A percentile compares a stretch with the other conserved stretches of the same genome.
Evolutionary conservation across 2,329 filamentous ascomycete genomes (phyloP).

Genomic region (Botryotinia globosa): DNA sequence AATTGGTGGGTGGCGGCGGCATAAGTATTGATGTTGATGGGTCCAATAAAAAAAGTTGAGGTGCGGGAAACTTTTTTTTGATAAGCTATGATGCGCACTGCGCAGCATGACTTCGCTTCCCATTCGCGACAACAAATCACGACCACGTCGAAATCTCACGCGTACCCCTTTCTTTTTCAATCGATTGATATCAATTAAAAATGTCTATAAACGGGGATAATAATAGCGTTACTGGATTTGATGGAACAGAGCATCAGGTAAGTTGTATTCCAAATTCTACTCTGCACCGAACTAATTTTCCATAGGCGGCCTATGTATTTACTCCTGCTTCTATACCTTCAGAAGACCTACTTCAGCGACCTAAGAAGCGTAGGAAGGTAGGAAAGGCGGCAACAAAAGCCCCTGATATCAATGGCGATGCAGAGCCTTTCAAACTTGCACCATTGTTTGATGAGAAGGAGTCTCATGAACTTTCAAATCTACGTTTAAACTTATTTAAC

Average conservation of each 20-base stretch:
- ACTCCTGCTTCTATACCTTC: slow-evolving; percentile 28
- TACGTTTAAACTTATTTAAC: slow-evolving; percentile 60
- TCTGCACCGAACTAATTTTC: slow-evolving; percentile 12
- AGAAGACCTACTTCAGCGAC: slow-evolving; percentile 31
- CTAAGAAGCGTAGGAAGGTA: slow-evolving; percentile 40
- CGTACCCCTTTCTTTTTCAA: slow-evolving; percentile 9
- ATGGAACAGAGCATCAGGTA: slow-evolving; percentile 39
- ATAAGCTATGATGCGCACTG: slow-evolving; percentile 10
- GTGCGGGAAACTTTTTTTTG: slow-evolving; percentile 26
- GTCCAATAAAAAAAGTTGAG: slow-evolving; percentile 18
- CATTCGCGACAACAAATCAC: slow-evolving; percentile 13
- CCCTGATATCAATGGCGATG: slow-evolving; percentile 1
- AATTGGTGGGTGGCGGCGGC: slow-evolving; percentile 34
- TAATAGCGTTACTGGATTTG: slow-evolving; percentile 32
- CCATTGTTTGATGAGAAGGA: slow-evolving; percentile 56
- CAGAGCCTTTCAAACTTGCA: slow-evolving; percentile 42
- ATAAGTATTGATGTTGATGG: slow-evolving; percentile 33
- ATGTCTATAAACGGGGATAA: slow-evolving; percentile 37
- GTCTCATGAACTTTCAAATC: slow-evolving; percentile 45
- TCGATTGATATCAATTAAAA: slow-evolving; percentile 14
- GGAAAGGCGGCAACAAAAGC: slow-evolving; percentile 27
- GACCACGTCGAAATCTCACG: slow-evolving; percentile 23
- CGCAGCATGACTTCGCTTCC: slow-evolving; percentile 23
- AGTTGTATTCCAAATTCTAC: neutral
- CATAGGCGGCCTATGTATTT: slow-evolving; percentile 42